phyloP scores from a whole-genome alignment of 108 stramenopile genomes.

The Skeletonema potamos region DNA sequence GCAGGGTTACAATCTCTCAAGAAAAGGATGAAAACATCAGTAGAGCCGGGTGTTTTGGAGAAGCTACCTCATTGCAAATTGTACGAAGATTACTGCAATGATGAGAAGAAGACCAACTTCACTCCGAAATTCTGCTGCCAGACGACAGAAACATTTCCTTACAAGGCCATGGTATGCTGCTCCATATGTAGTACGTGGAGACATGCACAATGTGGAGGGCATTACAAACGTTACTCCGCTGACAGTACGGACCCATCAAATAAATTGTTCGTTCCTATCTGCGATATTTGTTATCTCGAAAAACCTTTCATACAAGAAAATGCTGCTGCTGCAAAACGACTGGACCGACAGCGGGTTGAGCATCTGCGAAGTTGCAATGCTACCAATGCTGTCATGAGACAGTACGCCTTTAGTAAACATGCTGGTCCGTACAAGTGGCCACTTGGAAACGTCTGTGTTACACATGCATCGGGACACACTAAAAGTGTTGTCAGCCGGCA shows the following conservation, averaged over 20 bases:
- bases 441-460: constrained; percentile 66
- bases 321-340: constrained; percentile 44
- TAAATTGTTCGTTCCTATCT: constrained; percentile 56
- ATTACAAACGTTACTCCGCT: constrained; percentile 67
- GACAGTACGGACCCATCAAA: constrained; percentile 51
- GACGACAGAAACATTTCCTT: constrained; percentile 71
- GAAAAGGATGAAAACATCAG: constrained; percentile 41
- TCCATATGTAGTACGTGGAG: constrained; percentile 86
- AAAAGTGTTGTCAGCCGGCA: constrained; percentile 78
- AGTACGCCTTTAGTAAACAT: constrained; percentile 78
- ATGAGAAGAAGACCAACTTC: constrained; percentile 34
- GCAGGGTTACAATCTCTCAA: constrained; percentile 14
- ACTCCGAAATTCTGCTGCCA: constrained; percentile 77
- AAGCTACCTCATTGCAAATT: constrained; percentile 82
- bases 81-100: constrained; percentile 49
- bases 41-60: constrained; percentile 78
- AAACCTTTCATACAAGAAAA: constrained; percentile 42
- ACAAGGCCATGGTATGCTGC: constrained; percentile 82
- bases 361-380: constrained; percentile 75
- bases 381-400: constrained; percentile 75
- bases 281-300: constrained; percentile 78
- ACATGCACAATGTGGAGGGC: constrained; percentile 84
- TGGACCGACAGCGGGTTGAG: constrained; percentile 69
- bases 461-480: constrained; percentile 72
- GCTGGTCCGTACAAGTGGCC: constrained; percentile 84